Conservation (phyloP, 139 green algal genomes). For the Picochlorum sp. region DNA sequence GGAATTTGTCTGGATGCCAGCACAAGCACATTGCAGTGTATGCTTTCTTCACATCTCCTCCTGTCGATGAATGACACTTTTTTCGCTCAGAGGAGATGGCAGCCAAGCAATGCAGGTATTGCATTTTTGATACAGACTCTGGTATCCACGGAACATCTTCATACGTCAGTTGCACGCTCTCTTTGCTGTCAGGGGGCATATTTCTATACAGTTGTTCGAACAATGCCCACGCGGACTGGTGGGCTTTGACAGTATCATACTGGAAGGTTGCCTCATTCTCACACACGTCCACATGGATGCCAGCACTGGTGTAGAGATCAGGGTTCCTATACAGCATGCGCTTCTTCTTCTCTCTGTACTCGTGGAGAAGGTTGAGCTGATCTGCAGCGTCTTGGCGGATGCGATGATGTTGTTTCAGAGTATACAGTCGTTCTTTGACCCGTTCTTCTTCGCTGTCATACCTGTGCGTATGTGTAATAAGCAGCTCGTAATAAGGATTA, state of each 20-base stretch:
- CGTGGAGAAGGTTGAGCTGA: conserved; percentile 5
- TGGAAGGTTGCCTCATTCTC: no score
- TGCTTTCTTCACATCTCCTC: background rate
- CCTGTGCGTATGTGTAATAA: background rate
- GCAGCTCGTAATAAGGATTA: no score
- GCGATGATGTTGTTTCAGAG: background rate
- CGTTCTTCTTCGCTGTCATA: conserved; percentile 35
- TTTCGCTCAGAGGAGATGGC: background rate
- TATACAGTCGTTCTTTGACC: background rate
- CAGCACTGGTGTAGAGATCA: no score
- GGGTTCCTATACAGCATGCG: no score
- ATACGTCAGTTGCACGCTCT: background rate
- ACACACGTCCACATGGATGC: no score
- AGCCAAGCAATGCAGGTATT: background rate
- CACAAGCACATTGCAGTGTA: background rate
- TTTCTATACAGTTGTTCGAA: no score
- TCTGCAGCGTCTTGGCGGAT: background rate
- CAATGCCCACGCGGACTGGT: no score
- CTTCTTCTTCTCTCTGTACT: background rate
- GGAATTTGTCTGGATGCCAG: conserved; percentile 1
- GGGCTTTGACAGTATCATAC: no score
- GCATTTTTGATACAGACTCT: background rate
- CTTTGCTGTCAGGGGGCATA: background rate
- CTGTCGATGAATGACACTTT: background rate
- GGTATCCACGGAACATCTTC: background rate